Base-by-base conservation (phyloP, 2,329 filamentous ascomycete species). In the Ophiostoma sp. region DNA sequence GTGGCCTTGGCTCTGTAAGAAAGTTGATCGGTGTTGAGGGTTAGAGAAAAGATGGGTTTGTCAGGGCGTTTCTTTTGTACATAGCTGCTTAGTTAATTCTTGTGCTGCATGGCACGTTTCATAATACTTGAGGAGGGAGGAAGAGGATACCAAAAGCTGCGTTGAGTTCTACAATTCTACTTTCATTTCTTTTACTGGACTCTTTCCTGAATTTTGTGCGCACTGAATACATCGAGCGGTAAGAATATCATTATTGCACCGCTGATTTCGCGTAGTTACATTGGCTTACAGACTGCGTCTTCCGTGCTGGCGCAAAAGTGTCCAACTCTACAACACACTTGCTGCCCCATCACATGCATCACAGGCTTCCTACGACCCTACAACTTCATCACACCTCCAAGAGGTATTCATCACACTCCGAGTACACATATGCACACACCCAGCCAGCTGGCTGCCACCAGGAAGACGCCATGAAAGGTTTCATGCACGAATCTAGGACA, bases 1-100 rank as follows among this genome's bases (percentile, higher is more conserved):
- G 39, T 48, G 19, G 72, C 25, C 8, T 25, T 73, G 28, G 22
- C 59, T 12, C 28, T 73, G 50, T 73, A 59, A 31, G 28, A 33
- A 12, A 55, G 22, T 33, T 22, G 50, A 11, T 12, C 7, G 12
- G 7, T 45, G 9, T 15, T 3, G 8, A 55, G 50, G n/a, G n/a
- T 55, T 11, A 22, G 50, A 25, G n/a, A 9, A 3, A 25, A 55
- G 25, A 11, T 8, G 22, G 9, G 22, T 25, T 45, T 11, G 12
- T 17, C 4, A 22, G n/a, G 52, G 3, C 22, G 12, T 28, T 33
- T 19, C 5, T 36, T 7, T n/a, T 59, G 55, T 59, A 33, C 28
- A 59, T 59, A 59, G 28, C 28, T 57, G 25, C 8, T 25, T 12
- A 31, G 22, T 33, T 59, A 25, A 55, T 55, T 11, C 8, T 55